Evolutionary conservation across 371 early-diverging fungal genomes (phyloP).

Genomic region (Blakeslea trispora): DNA sequence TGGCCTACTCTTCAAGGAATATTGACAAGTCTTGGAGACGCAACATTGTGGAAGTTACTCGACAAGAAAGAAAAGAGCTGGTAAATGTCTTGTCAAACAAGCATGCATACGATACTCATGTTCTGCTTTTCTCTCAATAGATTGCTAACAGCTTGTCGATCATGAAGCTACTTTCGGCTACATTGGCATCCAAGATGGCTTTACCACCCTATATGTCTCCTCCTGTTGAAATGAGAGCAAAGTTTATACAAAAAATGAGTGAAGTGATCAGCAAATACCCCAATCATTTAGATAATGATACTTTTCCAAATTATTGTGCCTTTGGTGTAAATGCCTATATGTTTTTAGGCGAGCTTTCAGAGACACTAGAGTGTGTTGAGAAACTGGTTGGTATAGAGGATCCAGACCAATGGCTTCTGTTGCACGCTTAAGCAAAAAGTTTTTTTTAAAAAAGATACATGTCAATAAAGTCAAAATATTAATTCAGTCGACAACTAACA

Average conservation of each 20-base stretch:
- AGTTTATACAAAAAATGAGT: conserved; percentile 21
- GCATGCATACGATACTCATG: too few species aligned
- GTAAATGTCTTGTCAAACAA: too few species aligned
- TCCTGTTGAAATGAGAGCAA: conserved; percentile 28
- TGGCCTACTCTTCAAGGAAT: conserved; percentile 31
- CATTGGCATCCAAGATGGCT: conserved; percentile 44
- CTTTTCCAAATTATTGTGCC: conserved; percentile 37
- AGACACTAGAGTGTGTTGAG: conserved; percentile 29
- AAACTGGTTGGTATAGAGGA: conserved; percentile 45
- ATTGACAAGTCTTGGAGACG: conserved; percentile 28
- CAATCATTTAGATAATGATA: conserved; percentile 26
- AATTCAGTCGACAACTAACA: too few species aligned
- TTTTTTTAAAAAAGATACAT: background rate
- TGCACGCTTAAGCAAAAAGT: conserved; percentile 17
- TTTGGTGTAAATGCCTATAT: conserved; percentile 35
- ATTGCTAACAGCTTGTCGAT: conserved; percentile 40
- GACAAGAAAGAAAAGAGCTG: conserved; percentile 37
- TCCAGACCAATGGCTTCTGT: conserved; percentile 42
- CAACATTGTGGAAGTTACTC: conserved; percentile 25
- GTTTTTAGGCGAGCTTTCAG: conserved; percentile 34
- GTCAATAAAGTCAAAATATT: too few species aligned
- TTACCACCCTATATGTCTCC: conserved; percentile 44
- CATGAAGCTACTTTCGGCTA: conserved; percentile 43
- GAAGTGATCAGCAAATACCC: conserved; percentile 15
- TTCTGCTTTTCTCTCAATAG: conserved; percentile 19